A percentile compares a stretch with the other conserved stretches of the same genome.
Evolutionary conservation across 495 filamentous ascomycete species (phyloP).

Genomic region (Penicillium cosmopolitanum): DNA sequence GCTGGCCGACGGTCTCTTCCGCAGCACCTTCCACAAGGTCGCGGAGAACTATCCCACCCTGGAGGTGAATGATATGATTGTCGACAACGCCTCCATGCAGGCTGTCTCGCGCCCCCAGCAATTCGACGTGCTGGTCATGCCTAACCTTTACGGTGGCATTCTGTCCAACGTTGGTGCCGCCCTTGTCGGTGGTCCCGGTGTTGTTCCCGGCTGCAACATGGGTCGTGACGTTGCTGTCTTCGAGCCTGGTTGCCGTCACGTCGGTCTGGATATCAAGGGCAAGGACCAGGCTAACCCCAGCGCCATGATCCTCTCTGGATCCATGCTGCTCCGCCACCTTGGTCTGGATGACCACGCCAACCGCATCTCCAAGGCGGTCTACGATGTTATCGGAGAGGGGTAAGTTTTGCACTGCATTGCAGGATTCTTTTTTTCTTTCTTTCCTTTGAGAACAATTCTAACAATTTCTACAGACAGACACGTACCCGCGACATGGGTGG

Average conservation of each 20-base stretch:
- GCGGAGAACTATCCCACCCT: slow-evolving; percentile 92
- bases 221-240: slow-evolving; percentile 97
- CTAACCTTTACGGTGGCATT: slow-evolving; percentile 98
- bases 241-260: slow-evolving; percentile 97
- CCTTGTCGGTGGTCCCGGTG: slow-evolving; percentile 95
- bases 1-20: slow-evolving; percentile 97
- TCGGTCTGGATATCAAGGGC: slow-evolving; percentile 98
- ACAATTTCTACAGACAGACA: slow-evolving; percentile 60
- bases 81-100: slow-evolving; percentile 99
- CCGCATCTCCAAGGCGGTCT: slow-evolving; percentile 95
- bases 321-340: slow-evolving; percentile 95
- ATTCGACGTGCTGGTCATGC: slow-evolving; percentile 99
- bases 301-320: slow-evolving; percentile 88
- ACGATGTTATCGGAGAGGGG: slow-evolving; percentile 94
- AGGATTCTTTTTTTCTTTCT: neutral
- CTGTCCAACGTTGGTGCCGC: slow-evolving; percentile 98
- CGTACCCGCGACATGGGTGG: slow-evolving; percentile 96
- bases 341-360: slow-evolving; percentile 97
- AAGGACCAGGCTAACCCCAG: slow-evolving; percentile 99
- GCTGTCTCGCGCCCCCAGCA: slow-evolving; percentile 94
- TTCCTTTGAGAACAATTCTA: slow-evolving; percentile 7
- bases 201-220: slow-evolving; percentile 99
- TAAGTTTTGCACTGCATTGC: slow-evolving; percentile 48
- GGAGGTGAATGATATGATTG: slow-evolving; percentile 97
- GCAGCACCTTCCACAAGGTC: slow-evolving; percentile 91